These are phyloP conservation scores for Corrigiola litoralis DNA, from an alignment of 179 eudicot genomes.

Conservation along the genomic window DNA sequence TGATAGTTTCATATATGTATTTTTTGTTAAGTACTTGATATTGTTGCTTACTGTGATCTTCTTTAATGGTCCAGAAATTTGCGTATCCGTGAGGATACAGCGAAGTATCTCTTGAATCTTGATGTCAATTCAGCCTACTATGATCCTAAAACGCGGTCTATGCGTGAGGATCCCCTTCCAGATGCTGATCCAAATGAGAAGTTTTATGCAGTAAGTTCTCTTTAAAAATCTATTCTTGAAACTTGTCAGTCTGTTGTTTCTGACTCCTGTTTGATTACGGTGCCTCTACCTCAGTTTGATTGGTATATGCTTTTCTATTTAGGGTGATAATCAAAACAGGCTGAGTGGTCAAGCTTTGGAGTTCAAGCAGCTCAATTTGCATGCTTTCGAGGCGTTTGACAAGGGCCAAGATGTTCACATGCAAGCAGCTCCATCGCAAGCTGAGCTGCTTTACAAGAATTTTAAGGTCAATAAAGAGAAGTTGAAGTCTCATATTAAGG, in stretches of 20 bases:
- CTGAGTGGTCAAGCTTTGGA: slow-evolving; percentile 91
- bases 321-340: slow-evolving; percentile 90
- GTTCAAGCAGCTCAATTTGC: slow-evolving; percentile 77
- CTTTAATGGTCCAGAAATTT: slow-evolving; percentile 42
- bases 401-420: slow-evolving; percentile 92
- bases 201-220: slow-evolving; percentile 67
- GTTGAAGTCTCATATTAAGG: slow-evolving; percentile 65
- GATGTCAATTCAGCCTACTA: slow-evolving; percentile 81
- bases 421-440: slow-evolving; percentile 99
- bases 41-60: slow-evolving; percentile 2
- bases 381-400: slow-evolving; percentile 92
- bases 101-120: slow-evolving; percentile 84
- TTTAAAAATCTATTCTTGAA: not conserved
- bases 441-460: slow-evolving; percentile 75
- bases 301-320: not conserved
- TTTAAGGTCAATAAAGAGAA: slow-evolving; percentile 72
- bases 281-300: not conserved
- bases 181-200: slow-evolving; percentile 92
- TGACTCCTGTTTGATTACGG: not conserved
- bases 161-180: slow-evolving; percentile 98
- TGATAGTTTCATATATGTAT: too few relatives aligned
- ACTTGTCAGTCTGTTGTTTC: not conserved
- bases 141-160: slow-evolving; percentile 88
- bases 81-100: slow-evolving; percentile 91
- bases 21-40: not conserved